Percentiles rank a stretch among this genome's conserved stretches.
These are phyloP conservation scores for Camellia granthamiana DNA, from an alignment of 148 eudicot genomes.

Conservation along the genomic window DNA sequence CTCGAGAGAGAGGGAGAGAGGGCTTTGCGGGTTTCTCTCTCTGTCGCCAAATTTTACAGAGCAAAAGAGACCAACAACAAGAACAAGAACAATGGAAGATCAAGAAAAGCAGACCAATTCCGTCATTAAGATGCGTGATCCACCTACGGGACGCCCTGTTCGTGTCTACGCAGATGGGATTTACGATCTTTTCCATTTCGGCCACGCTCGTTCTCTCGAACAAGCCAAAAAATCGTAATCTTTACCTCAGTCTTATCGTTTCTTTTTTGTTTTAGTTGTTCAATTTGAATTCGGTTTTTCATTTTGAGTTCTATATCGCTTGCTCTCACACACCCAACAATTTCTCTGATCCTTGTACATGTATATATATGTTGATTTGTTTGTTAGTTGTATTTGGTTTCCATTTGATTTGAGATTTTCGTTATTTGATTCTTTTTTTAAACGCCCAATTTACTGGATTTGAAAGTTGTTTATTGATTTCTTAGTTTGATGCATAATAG, in stretches of 20 bases:
- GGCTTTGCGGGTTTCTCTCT: not conserved
- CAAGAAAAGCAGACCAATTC: not conserved
- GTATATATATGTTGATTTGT: not conserved
- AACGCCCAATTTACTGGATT: not conserved
- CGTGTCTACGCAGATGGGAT: constrained; percentile 92
- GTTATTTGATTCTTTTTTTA: not conserved
- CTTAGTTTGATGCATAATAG: not conserved
- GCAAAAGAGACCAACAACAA: not conserved
- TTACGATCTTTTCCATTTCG: constrained; percentile 87
- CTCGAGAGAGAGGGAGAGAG: not conserved
- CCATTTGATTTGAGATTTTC: not conserved
- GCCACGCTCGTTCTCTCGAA: constrained; percentile 90
- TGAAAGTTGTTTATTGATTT: not conserved
- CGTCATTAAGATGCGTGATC: constrained; percentile 22
- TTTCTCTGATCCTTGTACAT: not conserved
- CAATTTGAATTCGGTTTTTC: not conserved
- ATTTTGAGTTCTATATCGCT: not conserved
- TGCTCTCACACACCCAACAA: not conserved
- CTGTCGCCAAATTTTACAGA: not conserved
- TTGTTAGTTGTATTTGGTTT: not conserved
- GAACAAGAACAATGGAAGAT: constrained; percentile 5
- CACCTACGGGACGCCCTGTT: constrained; percentile 62
- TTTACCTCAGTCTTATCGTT: not conserved
- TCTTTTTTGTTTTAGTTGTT: not conserved
- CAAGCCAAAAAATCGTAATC: constrained; percentile 72